phyloP scores from a whole-genome alignment of 2,329 filamentous ascomycete genomes.

The Myriosclerotinia duriaeana region DNA sequence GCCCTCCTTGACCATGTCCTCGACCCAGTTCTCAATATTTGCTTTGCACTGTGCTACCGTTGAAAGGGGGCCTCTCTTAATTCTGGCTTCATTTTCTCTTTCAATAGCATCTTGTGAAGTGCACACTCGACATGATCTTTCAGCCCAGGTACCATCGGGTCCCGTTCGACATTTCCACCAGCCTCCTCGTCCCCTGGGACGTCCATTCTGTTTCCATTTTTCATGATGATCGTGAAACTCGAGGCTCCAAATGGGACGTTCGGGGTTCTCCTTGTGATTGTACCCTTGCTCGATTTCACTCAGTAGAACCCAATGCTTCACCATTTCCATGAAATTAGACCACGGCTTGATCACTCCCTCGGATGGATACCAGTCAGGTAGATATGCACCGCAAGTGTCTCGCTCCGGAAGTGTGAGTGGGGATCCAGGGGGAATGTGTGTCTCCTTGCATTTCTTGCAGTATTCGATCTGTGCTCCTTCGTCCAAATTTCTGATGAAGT shows the following conservation, averaged over 20 bases:
- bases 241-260: conserved; percentile 28
- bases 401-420: conserved; percentile 32
- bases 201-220: conserved; percentile 32
- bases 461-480: conserved; percentile 26
- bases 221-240: conserved; percentile 33
- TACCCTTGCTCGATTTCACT: conserved; percentile 28
- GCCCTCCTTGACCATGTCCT: background rate
- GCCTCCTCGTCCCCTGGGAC: conserved; percentile 26
- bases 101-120: background rate
- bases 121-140: conserved; percentile 30
- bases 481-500: conserved; percentile 25
- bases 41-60: background rate
- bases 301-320: conserved; percentile 28
- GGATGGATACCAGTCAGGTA: conserved; percentile 39
- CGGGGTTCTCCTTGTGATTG: conserved; percentile 16
- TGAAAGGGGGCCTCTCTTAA: background rate
- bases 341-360: conserved; percentile 29
- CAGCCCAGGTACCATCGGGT: conserved; percentile 26
- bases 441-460: conserved; percentile 34
- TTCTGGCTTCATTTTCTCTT: background rate
- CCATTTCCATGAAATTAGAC: conserved; percentile 27
- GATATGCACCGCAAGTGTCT: conserved; percentile 33
- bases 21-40: conserved; percentile 13
- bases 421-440: conserved; percentile 35
- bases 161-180: conserved; percentile 38